A percentile compares a stretch with the other conserved stretches of the same genome.
These are phyloP conservation scores for Mediolabrus comicus DNA, from an alignment of 108 stramenopile genomes.

Conservation along the genomic window DNA sequence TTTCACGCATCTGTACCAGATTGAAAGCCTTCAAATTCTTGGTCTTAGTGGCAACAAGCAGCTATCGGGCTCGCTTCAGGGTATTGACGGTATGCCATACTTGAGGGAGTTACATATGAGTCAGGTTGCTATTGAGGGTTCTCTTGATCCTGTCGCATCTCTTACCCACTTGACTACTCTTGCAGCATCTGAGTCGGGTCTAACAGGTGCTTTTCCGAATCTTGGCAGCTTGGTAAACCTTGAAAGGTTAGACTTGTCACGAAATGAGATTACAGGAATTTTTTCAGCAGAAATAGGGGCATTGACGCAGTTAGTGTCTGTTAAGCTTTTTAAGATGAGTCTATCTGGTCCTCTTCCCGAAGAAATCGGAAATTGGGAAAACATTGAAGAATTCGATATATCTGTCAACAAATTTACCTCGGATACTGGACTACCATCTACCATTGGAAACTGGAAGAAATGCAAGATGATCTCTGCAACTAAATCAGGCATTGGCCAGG, in stretches of 20 bases:
- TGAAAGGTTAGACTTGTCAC: constrained; percentile 6
- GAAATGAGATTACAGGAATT: constrained; percentile 16
- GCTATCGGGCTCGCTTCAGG: constrained; percentile 7
- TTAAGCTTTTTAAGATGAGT: constrained; percentile 6
- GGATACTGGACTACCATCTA: constrained; percentile 11
- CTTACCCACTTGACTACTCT: constrained; percentile 7
- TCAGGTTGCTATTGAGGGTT: constrained; percentile 15
- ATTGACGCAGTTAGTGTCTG: constrained; percentile 1
- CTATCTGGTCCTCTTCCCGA: constrained; percentile 10
- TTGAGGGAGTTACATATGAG: constrained; percentile 32
- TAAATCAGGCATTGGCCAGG: constrained; percentile 48
- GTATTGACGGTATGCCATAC: constrained; percentile 7
- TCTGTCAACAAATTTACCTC: constrained; percentile 18
- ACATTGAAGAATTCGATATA: constrained; percentile 16
- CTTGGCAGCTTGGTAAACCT: constrained; percentile 17
- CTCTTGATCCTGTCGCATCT: constrained; percentile 13
- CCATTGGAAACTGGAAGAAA: constrained; percentile 19
- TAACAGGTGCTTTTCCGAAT: constrained; percentile 10
- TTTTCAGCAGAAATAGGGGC: constrained; percentile 13
- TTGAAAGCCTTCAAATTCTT: constrained; percentile 30
- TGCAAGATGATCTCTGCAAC: constrained; percentile 2
- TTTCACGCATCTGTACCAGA: constrained; percentile 7
- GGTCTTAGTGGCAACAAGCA: constrained; percentile 39
- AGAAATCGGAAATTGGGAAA: constrained; percentile 11
- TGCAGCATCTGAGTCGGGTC: background rate